phyloP scores from a whole-genome alignment of 371 early-diverging fungal species.

The Lichtheimia ornata region DNA sequence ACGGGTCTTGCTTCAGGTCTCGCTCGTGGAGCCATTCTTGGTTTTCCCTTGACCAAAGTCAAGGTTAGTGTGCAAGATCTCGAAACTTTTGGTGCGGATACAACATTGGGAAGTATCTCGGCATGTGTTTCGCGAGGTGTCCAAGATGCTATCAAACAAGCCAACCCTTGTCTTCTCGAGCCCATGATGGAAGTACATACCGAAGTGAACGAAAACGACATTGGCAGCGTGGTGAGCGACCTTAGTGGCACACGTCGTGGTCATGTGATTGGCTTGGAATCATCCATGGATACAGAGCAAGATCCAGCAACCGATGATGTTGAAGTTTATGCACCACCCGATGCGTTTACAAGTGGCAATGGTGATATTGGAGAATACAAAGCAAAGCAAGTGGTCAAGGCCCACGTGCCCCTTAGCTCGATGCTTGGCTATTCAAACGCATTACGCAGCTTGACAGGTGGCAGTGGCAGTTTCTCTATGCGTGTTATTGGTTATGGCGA shows the following conservation, averaged over 20 bases:
- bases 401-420: conserved; percentile 79
- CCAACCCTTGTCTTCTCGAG: conserved; percentile 72
- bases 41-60: conserved; percentile 77
- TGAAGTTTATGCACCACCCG: conserved; percentile 58
- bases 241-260: conserved; percentile 80
- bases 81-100: conserved; percentile 63
- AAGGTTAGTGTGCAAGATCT: conserved; percentile 56
- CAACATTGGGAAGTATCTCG: conserved; percentile 68
- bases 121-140: conserved; percentile 67
- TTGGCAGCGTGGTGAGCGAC: conserved; percentile 84
- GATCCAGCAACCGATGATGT: conserved; percentile 19
- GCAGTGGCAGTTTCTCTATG: conserved; percentile 84
- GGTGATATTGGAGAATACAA: conserved; percentile 36
- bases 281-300: conserved; percentile 35
- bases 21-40: conserved; percentile 78
- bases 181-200: conserved; percentile 87
- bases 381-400: conserved; percentile 58
- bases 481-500: conserved; percentile 81
- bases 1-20: conserved; percentile 76
- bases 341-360: conserved; percentile 32
- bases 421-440: conserved; percentile 89
- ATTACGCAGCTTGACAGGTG: conserved; percentile 86
- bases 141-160: conserved; percentile 57
- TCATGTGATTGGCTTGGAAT: conserved; percentile 57
- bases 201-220: conserved; percentile 67